A percentile compares a stretch with the other conserved stretches of the same genome.
Evolutionary conservation across 805 yeast genomes (phyloP).

Genomic region (Yueomyces sp.): DNA sequence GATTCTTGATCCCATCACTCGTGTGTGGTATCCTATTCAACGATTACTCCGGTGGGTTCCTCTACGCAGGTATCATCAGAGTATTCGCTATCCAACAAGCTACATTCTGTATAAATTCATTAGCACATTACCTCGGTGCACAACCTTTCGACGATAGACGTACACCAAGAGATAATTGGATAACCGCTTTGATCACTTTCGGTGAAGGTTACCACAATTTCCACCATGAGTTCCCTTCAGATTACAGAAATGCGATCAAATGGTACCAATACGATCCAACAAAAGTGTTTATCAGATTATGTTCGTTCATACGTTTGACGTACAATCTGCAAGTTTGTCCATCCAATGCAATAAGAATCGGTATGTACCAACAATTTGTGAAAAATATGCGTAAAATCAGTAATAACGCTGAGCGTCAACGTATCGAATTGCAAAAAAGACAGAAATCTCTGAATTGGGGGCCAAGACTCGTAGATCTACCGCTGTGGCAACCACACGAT

Average conservation of each 20-base stretch:
- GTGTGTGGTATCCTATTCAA: conserved; percentile 41
- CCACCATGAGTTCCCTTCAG: conserved; percentile 85
- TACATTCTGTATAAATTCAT: conserved; percentile 73
- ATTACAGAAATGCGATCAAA: conserved; percentile 74
- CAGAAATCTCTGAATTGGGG: conserved; percentile 65
- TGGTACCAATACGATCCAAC: conserved; percentile 88
- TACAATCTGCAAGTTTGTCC: conserved; percentile 65
- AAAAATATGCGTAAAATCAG: conserved; percentile 48
- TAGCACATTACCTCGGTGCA: conserved; percentile 77
- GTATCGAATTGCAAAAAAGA: conserved; percentile 12
- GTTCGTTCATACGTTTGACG: conserved; percentile 56
- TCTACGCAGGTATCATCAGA: conserved; percentile 64
- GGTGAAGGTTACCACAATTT: conserved; percentile 87
- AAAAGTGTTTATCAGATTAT: conserved; percentile 43
- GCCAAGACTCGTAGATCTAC: conserved; percentile 47
- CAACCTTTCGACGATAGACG: conserved; percentile 82
- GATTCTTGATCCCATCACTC: conserved; percentile 49
- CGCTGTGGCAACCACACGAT: conserved; percentile 59
- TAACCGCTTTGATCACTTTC: conserved; percentile 71
- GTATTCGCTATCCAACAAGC: conserved; percentile 68
- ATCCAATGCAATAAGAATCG: conserved; percentile 72
- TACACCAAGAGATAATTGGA: conserved; percentile 73
- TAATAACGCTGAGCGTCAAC: too few species aligned
- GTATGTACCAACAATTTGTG: conserved; percentile 70
- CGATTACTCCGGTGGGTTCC: conserved; percentile 59